Percentiles rank a stretch among this genome's conserved stretches.
phyloP scores from a whole-genome alignment of 305 asterid genomes.

The Coffea humblotiana region DNA sequence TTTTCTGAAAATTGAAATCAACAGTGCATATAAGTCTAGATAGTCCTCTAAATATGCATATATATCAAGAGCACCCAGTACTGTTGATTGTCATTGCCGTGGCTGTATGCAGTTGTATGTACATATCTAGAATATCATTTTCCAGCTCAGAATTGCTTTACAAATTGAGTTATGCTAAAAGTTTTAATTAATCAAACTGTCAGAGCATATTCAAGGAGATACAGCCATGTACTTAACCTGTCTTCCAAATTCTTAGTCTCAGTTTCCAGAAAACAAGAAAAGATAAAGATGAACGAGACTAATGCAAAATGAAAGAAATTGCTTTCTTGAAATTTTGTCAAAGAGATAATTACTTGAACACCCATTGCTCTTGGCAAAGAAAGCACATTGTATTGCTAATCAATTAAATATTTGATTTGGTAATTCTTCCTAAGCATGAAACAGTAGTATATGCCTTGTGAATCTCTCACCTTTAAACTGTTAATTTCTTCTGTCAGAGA shows the following conservation, averaged over 20 bases:
- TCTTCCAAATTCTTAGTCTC: background rate
- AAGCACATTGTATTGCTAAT: background rate
- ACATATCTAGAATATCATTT: background rate
- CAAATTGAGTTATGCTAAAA: background rate
- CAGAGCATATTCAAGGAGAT: background rate
- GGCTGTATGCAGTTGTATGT: too few relatives aligned
- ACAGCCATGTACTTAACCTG: background rate
- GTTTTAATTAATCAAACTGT: background rate
- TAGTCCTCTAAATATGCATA: background rate
- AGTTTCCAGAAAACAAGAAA: background rate
- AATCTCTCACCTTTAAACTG: slow-evolving; percentile 59
- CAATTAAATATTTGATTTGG: background rate
- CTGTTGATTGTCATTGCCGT: background rate
- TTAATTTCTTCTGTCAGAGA: slow-evolving; percentile 68
- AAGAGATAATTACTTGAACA: background rate
- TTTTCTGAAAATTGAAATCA: background rate
- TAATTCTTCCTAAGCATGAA: background rate
- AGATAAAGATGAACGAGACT: background rate
- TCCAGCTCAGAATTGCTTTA: background rate
- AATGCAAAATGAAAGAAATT: slow-evolving; percentile 1
- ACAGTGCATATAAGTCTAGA: background rate
- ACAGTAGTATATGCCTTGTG: slow-evolving; percentile 9
- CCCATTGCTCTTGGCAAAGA: background rate
- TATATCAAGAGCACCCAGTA: background rate
- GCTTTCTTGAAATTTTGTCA: background rate